These are phyloP conservation scores for Botrytis byssoidea DNA, from an alignment of 2,329 filamentous ascomycete species.

Conservation along the genomic window DNA sequence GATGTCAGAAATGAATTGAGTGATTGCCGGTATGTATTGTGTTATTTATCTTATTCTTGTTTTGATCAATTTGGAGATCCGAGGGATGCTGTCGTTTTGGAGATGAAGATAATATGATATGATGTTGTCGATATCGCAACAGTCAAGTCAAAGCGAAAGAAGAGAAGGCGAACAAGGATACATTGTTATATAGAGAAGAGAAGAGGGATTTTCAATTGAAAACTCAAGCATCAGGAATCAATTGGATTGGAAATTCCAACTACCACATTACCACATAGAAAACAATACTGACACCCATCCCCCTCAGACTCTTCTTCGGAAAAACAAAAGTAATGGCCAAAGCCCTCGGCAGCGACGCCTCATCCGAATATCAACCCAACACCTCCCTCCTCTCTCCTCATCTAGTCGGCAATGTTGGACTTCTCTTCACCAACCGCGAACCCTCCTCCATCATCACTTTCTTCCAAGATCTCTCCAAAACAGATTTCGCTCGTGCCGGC, in stretches of 20 bases:
- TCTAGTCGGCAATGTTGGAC: constrained; percentile 79
- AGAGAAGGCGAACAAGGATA: background rate
- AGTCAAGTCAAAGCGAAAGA: background rate
- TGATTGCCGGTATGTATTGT: constrained; percentile 69
- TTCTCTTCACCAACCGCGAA: constrained; percentile 82
- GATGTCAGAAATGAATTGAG: constrained; percentile 80
- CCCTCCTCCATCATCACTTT: constrained; percentile 66
- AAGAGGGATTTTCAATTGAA: background rate
- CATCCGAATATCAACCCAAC: constrained; percentile 78
- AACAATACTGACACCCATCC: background rate
- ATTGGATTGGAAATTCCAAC: background rate
- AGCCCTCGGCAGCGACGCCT: constrained; percentile 76
- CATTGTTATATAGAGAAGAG: background rate
- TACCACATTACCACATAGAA: background rate
- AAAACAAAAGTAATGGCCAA: constrained; percentile 99
- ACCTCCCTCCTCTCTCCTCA: constrained; percentile 67
- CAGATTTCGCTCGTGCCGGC: constrained; percentile 90
- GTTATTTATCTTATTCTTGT: background rate
- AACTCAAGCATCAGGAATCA: background rate
- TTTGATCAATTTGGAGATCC: background rate
- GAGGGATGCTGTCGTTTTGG: background rate
- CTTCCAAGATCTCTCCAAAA: constrained; percentile 69
- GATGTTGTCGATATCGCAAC: background rate
- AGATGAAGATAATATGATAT: background rate
- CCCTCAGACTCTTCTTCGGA: constrained; percentile 84